phyloP scores from a whole-genome alignment of 371 early-diverging fungal genomes.

The Encephalitozoon intestinalis region DNA sequence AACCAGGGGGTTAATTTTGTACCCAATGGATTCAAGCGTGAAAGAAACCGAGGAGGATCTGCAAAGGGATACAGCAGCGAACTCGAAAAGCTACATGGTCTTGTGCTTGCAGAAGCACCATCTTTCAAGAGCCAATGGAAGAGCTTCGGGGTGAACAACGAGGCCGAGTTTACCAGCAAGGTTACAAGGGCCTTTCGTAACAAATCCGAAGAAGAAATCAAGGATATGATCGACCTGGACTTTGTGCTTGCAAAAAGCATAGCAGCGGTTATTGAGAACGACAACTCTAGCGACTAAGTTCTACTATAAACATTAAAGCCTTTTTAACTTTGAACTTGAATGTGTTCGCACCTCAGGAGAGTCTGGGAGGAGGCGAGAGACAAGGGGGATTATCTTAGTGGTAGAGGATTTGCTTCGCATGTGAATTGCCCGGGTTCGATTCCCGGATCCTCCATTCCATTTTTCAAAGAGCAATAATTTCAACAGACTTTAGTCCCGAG shows the following conservation, averaged over 20 bases:
- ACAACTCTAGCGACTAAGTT: slow-evolving; percentile 3
- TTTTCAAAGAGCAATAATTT: neutral
- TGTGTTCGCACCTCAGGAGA: too few relatives aligned
- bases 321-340: neutral
- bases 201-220: slow-evolving; percentile 42
- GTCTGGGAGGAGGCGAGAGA: neutral
- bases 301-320: neutral
- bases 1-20: neutral
- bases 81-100: slow-evolving; percentile 37
- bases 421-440: slow-evolving; percentile 63
- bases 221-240: slow-evolving; percentile 34
- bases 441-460: slow-evolving; percentile 58
- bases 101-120: slow-evolving; percentile 50
- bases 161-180: slow-evolving; percentile 57
- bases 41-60: neutral
- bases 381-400: slow-evolving; percentile 61
- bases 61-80: neutral
- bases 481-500: neutral
- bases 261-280: slow-evolving; percentile 9
- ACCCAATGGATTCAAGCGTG: neutral
- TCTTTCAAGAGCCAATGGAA: slow-evolving; percentile 48
- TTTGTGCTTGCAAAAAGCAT: slow-evolving; percentile 49
- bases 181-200: slow-evolving; percentile 48
- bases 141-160: slow-evolving; percentile 40
- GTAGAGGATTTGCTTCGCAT: slow-evolving; percentile 63